Base-by-base conservation (phyloP, 2,329 filamentous ascomycete genomes). In the Aphanoascus verrucosus region DNA sequence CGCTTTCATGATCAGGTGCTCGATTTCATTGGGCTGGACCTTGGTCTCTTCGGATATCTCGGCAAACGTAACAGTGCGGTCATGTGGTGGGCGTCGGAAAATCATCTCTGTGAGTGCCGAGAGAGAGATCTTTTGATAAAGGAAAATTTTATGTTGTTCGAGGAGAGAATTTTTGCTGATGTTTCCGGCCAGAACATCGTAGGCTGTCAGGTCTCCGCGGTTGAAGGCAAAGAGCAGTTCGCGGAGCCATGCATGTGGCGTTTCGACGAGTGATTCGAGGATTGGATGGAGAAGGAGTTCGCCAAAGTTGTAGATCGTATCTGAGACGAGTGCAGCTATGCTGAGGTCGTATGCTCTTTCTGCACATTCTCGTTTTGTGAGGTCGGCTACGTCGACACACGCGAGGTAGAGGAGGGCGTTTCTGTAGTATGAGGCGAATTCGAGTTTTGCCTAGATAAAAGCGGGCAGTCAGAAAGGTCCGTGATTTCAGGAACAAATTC, bases 1-100 rank as follows among this genome's bases (percentile, higher is more conserved):
- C n/a, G 93, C 93, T 77, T 96, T 97, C 93, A 98, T 98, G 64
- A 98, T 86, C 59, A 98, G 75, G 69, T 97, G 91, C 77, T 98
- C 93, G 62, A 98, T 97, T 74, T 97, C 88, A 64, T 93, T 83
- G 2, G 83, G 81, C 62, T 83, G 80, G 49, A 98, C 90, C 72
- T 95, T 94, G 2, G 93, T 98, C 75, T 97, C 91, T 61, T 85
- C 78, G 4, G 86, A 81, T 65, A 98, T 96, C 48, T 88, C 87
- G 50, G 77, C 74, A 72, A 98, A 98, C 3, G 86, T 86, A 85
- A 98, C 93, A 63, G 88, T 85, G 59, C 93, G 86, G 75, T 97
- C 88, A 68, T 98, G 93, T 31, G 93, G 91, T 47, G 93, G 89
- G 45, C 93, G 86, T 53, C 88, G 87, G 79, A 98, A 98, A 56